Conservation (phyloP, 1,284 basidiomycete genomes). For the Austroboletus rostrupii region DNA sequence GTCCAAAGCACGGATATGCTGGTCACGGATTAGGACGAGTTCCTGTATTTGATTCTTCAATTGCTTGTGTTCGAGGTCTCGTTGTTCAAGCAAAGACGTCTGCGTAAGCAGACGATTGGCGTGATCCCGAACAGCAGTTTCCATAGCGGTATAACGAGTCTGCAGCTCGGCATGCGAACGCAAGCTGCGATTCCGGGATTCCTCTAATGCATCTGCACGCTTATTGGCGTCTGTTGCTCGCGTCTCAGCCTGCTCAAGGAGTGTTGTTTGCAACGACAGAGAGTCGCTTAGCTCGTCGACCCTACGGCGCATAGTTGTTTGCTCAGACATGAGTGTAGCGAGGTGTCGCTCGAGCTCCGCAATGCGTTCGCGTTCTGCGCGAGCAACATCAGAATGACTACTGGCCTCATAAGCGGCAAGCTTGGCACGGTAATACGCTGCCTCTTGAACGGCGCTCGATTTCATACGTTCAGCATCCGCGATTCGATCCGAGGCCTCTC, state of each 20-base stretch:
- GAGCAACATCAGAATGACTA: slow-evolving; percentile 60
- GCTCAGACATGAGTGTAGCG: slow-evolving; percentile 61
- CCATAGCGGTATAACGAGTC: slow-evolving; percentile 57
- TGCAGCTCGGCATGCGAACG: slow-evolving; percentile 76
- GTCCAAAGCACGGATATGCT: slow-evolving; percentile 83
- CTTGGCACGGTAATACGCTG: slow-evolving; percentile 95
- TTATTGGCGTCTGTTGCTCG: slow-evolving; percentile 77
- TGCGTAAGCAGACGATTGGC: slow-evolving; percentile 73
- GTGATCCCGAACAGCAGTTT: slow-evolving; percentile 75
- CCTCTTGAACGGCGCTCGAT: slow-evolving; percentile 85
- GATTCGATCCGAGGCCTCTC: slow-evolving; percentile 72
- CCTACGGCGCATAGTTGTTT: slow-evolving; percentile 65
- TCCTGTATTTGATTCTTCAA: slow-evolving; percentile 71
- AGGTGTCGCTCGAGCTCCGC: slow-evolving; percentile 80
- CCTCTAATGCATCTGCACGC: slow-evolving; percentile 81
- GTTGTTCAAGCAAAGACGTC: slow-evolving; percentile 72
- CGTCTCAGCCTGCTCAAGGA: slow-evolving; percentile 79
- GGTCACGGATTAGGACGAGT: slow-evolving; percentile 64
- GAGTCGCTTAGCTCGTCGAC: slow-evolving; percentile 72
- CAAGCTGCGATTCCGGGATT: slow-evolving; percentile 66
- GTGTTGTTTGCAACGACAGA: slow-evolving; percentile 69
- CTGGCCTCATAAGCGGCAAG: slow-evolving; percentile 79
- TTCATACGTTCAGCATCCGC: slow-evolving; percentile 80
- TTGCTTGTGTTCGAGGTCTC: slow-evolving; percentile 74
- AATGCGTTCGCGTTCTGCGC: slow-evolving; percentile 80